Conservation (phyloP, 1,284 basidiomycete species). For the Austropuccinia psidii region DNA sequence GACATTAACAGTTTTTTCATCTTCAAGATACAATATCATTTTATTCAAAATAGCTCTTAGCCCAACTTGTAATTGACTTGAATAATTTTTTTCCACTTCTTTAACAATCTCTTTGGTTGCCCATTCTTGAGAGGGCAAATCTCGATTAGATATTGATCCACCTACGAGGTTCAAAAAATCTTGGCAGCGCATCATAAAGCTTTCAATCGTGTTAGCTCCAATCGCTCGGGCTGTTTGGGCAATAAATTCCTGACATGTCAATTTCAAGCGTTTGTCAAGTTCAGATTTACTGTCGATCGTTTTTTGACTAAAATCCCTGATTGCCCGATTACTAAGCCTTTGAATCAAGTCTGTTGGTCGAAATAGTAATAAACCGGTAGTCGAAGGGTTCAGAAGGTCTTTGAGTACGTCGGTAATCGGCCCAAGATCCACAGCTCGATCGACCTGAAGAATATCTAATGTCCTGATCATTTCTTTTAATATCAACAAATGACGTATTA, state of each 20-base stretch:
- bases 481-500: conserved; percentile 78
- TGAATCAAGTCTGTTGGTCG: background rate
- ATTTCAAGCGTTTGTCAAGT: conserved; percentile 13
- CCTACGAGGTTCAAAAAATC: background rate
- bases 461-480: conserved; percentile 77
- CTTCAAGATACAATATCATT: conserved; percentile 19
- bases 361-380: conserved; percentile 41
- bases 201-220: background rate
- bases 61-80: background rate
- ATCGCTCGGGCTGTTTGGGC: background rate
- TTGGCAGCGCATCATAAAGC: background rate
- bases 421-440: conserved; percentile 48
- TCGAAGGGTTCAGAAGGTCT: conserved; percentile 46
- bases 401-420: conserved; percentile 49
- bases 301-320: background rate
- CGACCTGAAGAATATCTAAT: conserved; percentile 57
- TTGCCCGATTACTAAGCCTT: background rate
- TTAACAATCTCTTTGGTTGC: background rate
- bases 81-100: background rate
- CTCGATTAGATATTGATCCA: background rate
- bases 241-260: conserved; percentile 13
- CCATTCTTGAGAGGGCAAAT: conserved; percentile 24
- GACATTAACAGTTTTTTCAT: conserved; percentile 20
- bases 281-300: conserved; percentile 31
- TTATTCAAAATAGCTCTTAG: conserved; percentile 21